phyloP scores from a whole-genome alignment of 495 filamentous ascomycete species.

The Pseudoneurospora amorphoporcata region DNA sequence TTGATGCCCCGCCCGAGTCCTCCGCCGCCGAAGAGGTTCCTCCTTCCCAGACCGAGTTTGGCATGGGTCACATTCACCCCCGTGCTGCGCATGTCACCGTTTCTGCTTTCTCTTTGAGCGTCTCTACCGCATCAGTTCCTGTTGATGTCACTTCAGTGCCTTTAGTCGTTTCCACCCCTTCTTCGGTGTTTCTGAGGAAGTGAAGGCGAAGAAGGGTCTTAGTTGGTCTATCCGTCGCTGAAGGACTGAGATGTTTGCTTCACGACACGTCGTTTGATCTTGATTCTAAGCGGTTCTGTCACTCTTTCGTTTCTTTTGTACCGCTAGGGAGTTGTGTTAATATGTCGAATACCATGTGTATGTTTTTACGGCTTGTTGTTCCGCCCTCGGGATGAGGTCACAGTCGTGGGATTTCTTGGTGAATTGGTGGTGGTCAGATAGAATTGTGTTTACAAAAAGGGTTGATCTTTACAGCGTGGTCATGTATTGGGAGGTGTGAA shows the following conservation, averaged over 20 bases:
- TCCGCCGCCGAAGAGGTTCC: neutral
- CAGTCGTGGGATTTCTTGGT: slow-evolving; percentile 7
- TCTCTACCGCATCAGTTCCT: neutral
- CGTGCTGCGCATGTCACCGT: neutral
- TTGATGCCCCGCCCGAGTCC: neutral
- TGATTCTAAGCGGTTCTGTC: neutral
- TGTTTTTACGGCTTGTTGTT: slow-evolving; percentile 10
- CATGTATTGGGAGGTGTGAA: slow-evolving; percentile 11
- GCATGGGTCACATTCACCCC: neutral
- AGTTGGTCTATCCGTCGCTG: slow-evolving; percentile 14
- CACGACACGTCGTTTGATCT: neutral
- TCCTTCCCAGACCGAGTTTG: slow-evolving; percentile 14
- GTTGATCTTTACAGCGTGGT: slow-evolving; percentile 10
- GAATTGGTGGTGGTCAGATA: slow-evolving; percentile 13
- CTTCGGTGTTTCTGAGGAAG: neutral
- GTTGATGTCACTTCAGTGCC: neutral
- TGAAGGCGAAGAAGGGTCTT: slow-evolving; percentile 7
- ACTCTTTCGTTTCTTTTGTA: slow-evolving; percentile 10
- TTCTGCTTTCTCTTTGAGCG: neutral
- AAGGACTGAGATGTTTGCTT: neutral
- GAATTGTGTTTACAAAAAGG: slow-evolving; percentile 6
- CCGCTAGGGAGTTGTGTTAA: slow-evolving; percentile 2
- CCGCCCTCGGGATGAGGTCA: neutral
- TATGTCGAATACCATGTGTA: slow-evolving; percentile 17
- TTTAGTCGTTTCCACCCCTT: neutral